These are phyloP conservation scores for Anaeromyces robustus DNA, from an alignment of 192 early-diverging fungal genomes.

Conservation along the genomic window DNA sequence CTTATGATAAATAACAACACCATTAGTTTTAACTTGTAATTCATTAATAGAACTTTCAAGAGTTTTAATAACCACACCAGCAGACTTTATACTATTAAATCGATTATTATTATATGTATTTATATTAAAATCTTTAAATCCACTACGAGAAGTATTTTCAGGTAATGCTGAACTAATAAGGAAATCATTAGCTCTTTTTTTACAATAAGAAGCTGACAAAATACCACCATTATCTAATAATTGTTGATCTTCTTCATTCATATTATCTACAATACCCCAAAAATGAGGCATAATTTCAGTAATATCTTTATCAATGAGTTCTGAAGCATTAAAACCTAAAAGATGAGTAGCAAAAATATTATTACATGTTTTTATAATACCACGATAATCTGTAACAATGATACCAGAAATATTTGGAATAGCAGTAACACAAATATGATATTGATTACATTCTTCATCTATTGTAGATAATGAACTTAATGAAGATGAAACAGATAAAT, in stretches of 20 bases:
- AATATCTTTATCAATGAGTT: slow-evolving; percentile 30
- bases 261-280: slow-evolving; percentile 18
- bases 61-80: not conserved
- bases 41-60: not conserved
- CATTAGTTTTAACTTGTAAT: slow-evolving; percentile 7
- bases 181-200: not conserved
- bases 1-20: slow-evolving; percentile 36
- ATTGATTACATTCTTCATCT: slow-evolving; percentile 3
- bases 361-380: slow-evolving; percentile 35
- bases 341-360: slow-evolving; percentile 42
- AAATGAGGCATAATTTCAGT: slow-evolving; percentile 40
- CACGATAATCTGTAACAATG: slow-evolving; percentile 28
- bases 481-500: not conserved
- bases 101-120: not conserved
- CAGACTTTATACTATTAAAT: not conserved
- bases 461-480: not conserved
- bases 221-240: not conserved
- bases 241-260: slow-evolving; percentile 12
- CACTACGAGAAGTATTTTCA: not conserved
- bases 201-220: not conserved
- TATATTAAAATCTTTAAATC: not conserved
- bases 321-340: slow-evolving; percentile 32
- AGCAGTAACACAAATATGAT: slow-evolving; percentile 31
- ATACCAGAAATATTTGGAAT: slow-evolving; percentile 48
- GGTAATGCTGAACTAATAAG: not conserved